phyloP scores from a whole-genome alignment of 2,329 filamentous ascomycete species.

The Epichloe glyceriae region DNA sequence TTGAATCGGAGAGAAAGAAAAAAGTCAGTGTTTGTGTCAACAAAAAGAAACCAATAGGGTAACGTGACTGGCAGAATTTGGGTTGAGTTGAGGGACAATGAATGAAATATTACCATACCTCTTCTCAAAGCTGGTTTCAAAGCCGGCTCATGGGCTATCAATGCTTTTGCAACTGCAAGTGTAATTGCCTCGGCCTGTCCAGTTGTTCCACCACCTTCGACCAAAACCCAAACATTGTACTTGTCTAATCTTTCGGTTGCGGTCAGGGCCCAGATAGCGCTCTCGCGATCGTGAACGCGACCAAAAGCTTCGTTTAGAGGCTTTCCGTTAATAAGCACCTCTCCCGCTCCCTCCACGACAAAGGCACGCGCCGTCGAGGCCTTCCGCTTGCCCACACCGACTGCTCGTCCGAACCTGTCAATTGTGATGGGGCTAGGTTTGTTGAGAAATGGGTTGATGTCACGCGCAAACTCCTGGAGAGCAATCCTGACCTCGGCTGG shows the following conservation, averaged over 20 bases:
- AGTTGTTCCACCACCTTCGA: slow-evolving; percentile 77
- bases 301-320: slow-evolving; percentile 71
- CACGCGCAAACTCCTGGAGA: slow-evolving; percentile 58
- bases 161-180: slow-evolving; percentile 73
- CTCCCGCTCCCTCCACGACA: slow-evolving; percentile 84
- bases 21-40: not conserved
- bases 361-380: slow-evolving; percentile 72
- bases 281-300: slow-evolving; percentile 86
- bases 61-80: not conserved
- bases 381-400: slow-evolving; percentile 79
- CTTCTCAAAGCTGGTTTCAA: slow-evolving; percentile 76
- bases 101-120: slow-evolving; percentile 47
- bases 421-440: slow-evolving; percentile 49
- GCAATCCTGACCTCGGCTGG: slow-evolving; percentile 54
- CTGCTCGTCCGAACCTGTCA: slow-evolving; percentile 65
- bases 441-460: slow-evolving; percentile 58
- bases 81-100: not conserved
- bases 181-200: slow-evolving; percentile 94
- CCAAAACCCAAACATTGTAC: slow-evolving; percentile 88
- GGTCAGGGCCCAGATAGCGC: slow-evolving; percentile 81
- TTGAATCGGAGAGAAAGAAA: slow-evolving; percentile 8
- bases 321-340: slow-evolving; percentile 83
- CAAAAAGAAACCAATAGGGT: not conserved
- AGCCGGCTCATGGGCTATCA: slow-evolving; percentile 82
- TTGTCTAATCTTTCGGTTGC: slow-evolving; percentile 76